phyloP scores from a whole-genome alignment of 2,329 filamentous ascomycete species.

The Aspergillus texensis region DNA sequence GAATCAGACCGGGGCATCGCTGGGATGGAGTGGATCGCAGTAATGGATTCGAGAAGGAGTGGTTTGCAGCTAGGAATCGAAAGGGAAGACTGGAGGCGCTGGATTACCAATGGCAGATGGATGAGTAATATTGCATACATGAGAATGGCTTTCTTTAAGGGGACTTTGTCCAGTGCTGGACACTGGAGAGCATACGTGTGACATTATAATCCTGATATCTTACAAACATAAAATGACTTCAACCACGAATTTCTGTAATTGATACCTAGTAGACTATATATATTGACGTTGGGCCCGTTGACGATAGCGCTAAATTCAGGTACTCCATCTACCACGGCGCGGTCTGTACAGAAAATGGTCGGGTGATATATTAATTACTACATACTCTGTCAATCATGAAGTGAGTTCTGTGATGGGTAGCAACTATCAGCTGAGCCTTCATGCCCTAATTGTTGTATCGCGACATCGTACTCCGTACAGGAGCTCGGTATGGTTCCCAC shows the following conservation, averaged over 20 bases:
- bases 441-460: neutral
- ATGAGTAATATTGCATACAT: constrained; percentile 59
- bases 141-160: neutral
- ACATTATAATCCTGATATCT: constrained; percentile 1
- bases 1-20: constrained; percentile 85
- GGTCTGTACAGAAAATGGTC: neutral
- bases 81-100: constrained; percentile 75
- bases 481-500: too few species aligned
- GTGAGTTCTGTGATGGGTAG: too few species aligned
- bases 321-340: neutral
- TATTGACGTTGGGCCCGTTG: neutral
- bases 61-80: constrained; percentile 85
- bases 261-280: neutral
- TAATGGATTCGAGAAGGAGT: constrained; percentile 90
- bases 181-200: constrained; percentile 14
- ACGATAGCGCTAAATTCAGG: neutral
- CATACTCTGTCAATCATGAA: too few species aligned
- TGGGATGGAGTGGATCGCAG: constrained; percentile 97
- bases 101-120: constrained; percentile 96
- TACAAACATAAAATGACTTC: neutral
- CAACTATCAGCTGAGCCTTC: neutral
- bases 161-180: constrained; percentile 8
- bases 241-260: neutral
- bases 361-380: neutral
- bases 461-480: too few species aligned